A percentile compares a stretch with the other conserved stretches of the same genome.
phyloP scores from a whole-genome alignment of 2,329 filamentous ascomycete species.

The Tolypocladium album region DNA sequence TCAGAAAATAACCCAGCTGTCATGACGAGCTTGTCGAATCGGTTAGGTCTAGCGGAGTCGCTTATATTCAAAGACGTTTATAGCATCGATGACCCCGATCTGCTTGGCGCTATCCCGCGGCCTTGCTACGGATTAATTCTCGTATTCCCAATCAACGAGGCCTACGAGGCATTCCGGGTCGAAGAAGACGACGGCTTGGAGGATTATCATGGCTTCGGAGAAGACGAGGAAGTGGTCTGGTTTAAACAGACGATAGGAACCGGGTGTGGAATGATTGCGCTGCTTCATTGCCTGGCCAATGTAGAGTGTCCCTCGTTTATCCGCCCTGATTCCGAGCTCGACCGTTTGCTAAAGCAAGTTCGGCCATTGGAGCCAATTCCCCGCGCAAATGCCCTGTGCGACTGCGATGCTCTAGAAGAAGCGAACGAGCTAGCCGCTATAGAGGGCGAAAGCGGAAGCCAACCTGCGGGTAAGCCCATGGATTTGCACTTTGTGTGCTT shows the following conservation, averaged over 20 bases:
- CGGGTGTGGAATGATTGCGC: not conserved
- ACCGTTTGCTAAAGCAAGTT: not conserved
- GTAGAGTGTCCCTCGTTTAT: not conserved
- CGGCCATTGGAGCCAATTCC: not conserved
- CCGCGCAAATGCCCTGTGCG: not conserved
- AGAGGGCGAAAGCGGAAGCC: not conserved
- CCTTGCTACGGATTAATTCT: not conserved
- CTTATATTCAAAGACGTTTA: not conserved
- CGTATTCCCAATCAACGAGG: not conserved
- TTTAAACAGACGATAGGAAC: not conserved
- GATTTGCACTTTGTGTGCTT: not conserved
- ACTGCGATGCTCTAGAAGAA: not conserved
- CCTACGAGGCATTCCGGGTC: not conserved
- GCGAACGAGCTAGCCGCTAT: not conserved
- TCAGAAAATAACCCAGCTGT: not conserved
- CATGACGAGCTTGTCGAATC: not conserved
- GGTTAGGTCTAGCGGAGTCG: not conserved
- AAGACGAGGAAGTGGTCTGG: not conserved
- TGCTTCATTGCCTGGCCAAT: not conserved
- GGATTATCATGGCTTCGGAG: not conserved
- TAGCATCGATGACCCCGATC: not conserved
- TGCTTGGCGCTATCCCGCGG: not conserved
- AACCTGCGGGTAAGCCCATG: not conserved
- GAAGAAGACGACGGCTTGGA: not conserved
- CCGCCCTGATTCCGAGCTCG: not conserved